Conservation (phyloP, 2,329 filamentous ascomycete species). For the Phialophora chinensis region DNA sequence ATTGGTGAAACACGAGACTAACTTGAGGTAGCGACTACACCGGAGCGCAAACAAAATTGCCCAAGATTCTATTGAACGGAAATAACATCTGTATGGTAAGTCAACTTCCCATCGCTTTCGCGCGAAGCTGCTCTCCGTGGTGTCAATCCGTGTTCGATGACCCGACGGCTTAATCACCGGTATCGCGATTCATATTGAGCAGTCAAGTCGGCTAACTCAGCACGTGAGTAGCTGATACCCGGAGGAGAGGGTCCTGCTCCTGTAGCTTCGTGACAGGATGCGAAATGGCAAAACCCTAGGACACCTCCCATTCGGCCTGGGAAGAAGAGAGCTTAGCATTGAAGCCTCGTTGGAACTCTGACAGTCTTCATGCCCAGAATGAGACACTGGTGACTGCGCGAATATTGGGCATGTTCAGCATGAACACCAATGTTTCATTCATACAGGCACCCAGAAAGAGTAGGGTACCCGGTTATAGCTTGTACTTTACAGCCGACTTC, state of each 20-base stretch:
- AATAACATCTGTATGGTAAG: conserved; percentile 99
- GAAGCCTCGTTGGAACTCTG: neutral
- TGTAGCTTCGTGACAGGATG: conserved; percentile 7
- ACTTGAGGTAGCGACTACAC: conserved; percentile 69
- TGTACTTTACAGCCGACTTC: conserved; percentile 26
- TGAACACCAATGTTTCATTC: neutral
- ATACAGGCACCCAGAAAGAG: neutral
- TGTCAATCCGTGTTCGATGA: neutral
- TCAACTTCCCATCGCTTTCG: neutral
- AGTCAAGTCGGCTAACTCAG: conserved; percentile 17
- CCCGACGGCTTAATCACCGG: neutral
- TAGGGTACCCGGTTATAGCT: neutral
- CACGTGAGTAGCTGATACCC: conserved; percentile 68
- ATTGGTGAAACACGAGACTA: neutral
- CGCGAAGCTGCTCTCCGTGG: neutral
- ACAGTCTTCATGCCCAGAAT: neutral
- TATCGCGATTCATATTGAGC: neutral
- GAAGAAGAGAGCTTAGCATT: neutral
- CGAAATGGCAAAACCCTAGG: neutral
- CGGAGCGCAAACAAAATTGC: conserved; percentile 83
- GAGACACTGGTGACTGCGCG: neutral
- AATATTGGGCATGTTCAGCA: neutral
- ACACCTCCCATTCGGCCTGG: neutral
- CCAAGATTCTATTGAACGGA: conserved; percentile 94
- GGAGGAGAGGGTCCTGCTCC: conserved; percentile 71